These are phyloP conservation scores for Trifolium dubium DNA, from an alignment of 306 rosid species.

Conservation along the genomic window DNA sequence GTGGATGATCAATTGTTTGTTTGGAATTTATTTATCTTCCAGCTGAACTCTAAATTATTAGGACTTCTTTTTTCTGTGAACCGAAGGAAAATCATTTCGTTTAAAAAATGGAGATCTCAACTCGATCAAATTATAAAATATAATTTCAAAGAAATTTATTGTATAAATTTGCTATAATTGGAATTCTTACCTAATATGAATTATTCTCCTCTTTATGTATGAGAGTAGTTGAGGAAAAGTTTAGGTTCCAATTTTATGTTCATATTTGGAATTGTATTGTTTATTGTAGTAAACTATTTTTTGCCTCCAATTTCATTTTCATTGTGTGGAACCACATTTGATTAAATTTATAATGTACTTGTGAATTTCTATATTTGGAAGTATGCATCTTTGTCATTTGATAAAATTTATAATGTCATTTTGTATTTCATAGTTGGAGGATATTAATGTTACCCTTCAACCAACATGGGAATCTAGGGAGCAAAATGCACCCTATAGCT, in stretches of 20 bases:
- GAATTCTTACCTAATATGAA: background rate
- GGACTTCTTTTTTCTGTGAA: no score
- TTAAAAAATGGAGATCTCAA: no score
- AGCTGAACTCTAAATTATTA: no score
- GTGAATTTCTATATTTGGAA: constrained; percentile 53
- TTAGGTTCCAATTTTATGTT: background rate
- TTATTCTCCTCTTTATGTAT: no score
- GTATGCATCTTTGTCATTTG: background rate
- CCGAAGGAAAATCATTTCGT: no score
- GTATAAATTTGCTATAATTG: background rate
- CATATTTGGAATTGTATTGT: background rate
- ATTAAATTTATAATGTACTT: constrained; percentile 11
- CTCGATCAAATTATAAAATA: no score
- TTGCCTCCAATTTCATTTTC: no score
- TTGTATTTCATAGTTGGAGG: constrained; percentile 57
- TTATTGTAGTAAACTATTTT: no score
- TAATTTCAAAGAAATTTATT: no score
- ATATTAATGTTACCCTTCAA: constrained; percentile 45
- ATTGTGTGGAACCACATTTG: constrained; percentile 7
- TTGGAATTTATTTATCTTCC: no score
- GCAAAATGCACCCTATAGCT: constrained; percentile 46
- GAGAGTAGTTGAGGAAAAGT: background rate
- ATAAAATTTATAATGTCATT: constrained; percentile 21
- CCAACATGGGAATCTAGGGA: constrained; percentile 54
- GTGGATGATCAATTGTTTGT: no score